These are phyloP conservation scores for Escovopsis weberi DNA, from an alignment of 2,329 filamentous ascomycete genomes.

Conservation along the genomic window DNA sequence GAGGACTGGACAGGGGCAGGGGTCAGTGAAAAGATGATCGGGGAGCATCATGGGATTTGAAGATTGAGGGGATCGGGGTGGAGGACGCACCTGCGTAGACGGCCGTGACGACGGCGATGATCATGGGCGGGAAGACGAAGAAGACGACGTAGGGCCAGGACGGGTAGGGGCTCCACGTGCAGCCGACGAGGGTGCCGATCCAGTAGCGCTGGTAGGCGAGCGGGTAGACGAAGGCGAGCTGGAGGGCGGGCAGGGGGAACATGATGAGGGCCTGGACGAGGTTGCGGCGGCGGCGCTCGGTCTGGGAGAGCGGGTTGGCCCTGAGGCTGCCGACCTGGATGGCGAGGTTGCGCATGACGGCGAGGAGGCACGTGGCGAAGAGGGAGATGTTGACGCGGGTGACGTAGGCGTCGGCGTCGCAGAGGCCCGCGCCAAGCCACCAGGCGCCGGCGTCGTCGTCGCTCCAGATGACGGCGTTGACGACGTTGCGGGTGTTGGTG, in stretches of 20 bases:
- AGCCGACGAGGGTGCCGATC: slow-evolving; percentile 36
- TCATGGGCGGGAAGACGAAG: slow-evolving; percentile 29
- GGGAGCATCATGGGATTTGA: background rate
- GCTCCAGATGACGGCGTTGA: slow-evolving; percentile 40
- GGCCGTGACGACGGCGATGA: slow-evolving; percentile 28
- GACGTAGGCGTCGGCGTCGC: slow-evolving; percentile 35
- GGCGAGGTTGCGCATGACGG: slow-evolving; percentile 40
- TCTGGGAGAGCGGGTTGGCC: slow-evolving; percentile 22
- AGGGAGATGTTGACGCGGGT: slow-evolving; percentile 31
- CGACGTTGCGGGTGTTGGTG: slow-evolving; percentile 31
- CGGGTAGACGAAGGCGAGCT: slow-evolving; percentile 33
- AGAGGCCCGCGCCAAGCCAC: slow-evolving; percentile 38
- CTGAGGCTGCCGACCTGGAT: slow-evolving; percentile 32
- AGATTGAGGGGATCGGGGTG: no score
- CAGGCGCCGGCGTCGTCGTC: slow-evolving; percentile 34
- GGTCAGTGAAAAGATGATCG: background rate
- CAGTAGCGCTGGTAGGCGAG: slow-evolving; percentile 33
- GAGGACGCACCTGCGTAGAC: slow-evolving; percentile 32
- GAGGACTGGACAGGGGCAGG: slow-evolving; percentile 22
- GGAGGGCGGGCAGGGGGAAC: slow-evolving; percentile 36
- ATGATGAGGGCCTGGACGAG: slow-evolving; percentile 38
- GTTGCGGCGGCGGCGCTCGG: slow-evolving; percentile 28
- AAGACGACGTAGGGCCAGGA: slow-evolving; percentile 36
- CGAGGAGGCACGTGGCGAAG: slow-evolving; percentile 36
- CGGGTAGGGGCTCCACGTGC: slow-evolving; percentile 26